Base-by-base conservation (phyloP, 257 asterid genomes). In the Solanum ossicruentum region DNA sequence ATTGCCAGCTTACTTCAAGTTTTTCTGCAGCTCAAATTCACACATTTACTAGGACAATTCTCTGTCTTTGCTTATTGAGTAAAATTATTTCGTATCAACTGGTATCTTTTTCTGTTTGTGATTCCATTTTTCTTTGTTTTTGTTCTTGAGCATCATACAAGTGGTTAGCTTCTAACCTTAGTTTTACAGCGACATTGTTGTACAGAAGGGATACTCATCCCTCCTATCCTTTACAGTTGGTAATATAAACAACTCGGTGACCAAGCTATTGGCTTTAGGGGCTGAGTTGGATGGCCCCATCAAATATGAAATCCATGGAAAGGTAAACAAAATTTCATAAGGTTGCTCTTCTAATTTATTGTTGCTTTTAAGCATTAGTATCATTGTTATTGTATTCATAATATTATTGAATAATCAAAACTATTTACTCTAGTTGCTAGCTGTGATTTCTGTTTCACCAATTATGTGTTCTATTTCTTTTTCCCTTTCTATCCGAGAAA, bases 271-370 rank as follows among this genome's bases (percentile, higher is more conserved):
- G 93, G 88, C 93, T 66, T 90, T 94, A 84, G 98, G 99, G 11
- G 99, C 99, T 23, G 97, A 96, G 90, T 85, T 96, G 88, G 99
- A 96, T 87, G 99, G 99, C 79, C 97, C 95, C 21, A 93, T 96
- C 80, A 96, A 92, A 89, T 88, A 96, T 85, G 98, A 94, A 91
- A 84, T 92, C 86, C 98, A 96, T 88, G 99, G 99, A 57, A 96
- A 96, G 98, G 99, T 96, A 89, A 75, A 58, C 85, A 9, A n/a
- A n/a, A 43, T 26, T 49, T 49, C 23, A 13, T 1, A 26, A 78
- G 20, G 56, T 72, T 52, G 51, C 7, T 70, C 0, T 23, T 60
- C 39, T 1, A 6, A 8, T 69, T 49, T 36, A 9, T 47, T 51
- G 26, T 23, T 32, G 4, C 32, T 60, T 72, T 1, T 2, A 43